These are phyloP conservation scores for Pseudogymnoascus sp. DNA, from an alignment of 2,329 filamentous ascomycete species.

Conservation along the genomic window DNA sequence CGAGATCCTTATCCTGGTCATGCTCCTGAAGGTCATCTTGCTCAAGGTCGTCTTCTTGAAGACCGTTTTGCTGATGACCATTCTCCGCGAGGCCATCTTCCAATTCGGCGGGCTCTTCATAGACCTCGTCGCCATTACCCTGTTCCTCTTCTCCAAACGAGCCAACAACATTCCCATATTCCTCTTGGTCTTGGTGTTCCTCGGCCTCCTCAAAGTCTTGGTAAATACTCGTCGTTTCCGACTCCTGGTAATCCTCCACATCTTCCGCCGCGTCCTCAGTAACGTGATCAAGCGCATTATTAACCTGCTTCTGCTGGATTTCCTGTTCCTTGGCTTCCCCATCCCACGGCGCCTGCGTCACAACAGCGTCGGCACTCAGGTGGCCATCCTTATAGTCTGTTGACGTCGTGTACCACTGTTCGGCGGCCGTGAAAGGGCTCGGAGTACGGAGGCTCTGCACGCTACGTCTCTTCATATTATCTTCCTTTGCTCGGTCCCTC, in stretches of 20 bases:
- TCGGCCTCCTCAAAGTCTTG: slow-evolving; percentile 20
- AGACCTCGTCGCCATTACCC: background rate
- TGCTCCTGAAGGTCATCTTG: slow-evolving; percentile 5
- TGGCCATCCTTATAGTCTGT: slow-evolving; percentile 19
- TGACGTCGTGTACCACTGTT: slow-evolving; percentile 26
- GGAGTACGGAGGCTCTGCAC: slow-evolving; percentile 51
- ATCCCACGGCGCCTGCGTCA: slow-evolving; percentile 20
- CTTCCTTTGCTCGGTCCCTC: slow-evolving; percentile 54
- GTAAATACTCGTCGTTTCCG: slow-evolving; percentile 23
- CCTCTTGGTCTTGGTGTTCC: slow-evolving; percentile 13
- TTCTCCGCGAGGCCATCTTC: background rate
- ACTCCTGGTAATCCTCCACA: slow-evolving; percentile 16
- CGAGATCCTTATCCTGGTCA: background rate
- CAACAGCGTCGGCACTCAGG: slow-evolving; percentile 22
- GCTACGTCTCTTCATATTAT: slow-evolving; percentile 53
- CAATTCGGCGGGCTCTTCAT: background rate
- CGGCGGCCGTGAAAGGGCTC: slow-evolving; percentile 34
- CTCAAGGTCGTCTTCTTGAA: background rate
- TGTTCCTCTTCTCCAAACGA: background rate
- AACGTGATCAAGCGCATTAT: background rate
- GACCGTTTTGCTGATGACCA: background rate
- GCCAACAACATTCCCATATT: background rate
- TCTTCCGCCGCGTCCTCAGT: slow-evolving; percentile 8
- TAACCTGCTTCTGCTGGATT: background rate
- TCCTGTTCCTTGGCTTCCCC: slow-evolving; percentile 9